A percentile compares a stretch with the other conserved stretches of the same genome.
These are phyloP conservation scores for Discostella pseudostelligera DNA, from an alignment of 108 stramenopile genomes.

Conservation along the genomic window DNA sequence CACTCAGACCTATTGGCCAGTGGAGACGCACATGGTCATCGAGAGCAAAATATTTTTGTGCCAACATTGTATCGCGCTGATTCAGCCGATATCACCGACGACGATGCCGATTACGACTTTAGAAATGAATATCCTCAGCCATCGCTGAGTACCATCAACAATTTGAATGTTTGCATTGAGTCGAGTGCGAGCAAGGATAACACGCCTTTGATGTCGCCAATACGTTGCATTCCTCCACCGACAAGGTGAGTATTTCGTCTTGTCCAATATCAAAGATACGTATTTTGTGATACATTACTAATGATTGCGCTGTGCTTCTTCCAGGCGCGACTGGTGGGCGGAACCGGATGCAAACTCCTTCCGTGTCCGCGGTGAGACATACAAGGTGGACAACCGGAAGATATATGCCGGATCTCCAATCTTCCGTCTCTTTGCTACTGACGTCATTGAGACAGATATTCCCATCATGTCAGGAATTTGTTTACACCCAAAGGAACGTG, in stretches of 20 bases:
- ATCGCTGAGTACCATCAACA: neutral
- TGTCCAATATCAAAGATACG: neutral
- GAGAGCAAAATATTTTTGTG: constrained; percentile 7
- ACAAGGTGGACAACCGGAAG: constrained; percentile 71
- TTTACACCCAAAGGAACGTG: constrained; percentile 78
- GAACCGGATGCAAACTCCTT: constrained; percentile 89
- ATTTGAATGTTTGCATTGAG: constrained; percentile 7
- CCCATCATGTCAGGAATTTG: constrained; percentile 77
- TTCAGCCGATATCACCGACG: constrained; percentile 20
- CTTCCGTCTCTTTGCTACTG: constrained; percentile 84
- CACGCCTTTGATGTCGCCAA: constrained; percentile 6
- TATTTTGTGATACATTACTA: too few species aligned
- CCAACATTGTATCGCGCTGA: constrained; percentile 16
- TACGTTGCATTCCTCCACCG: constrained; percentile 26
- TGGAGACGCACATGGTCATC: neutral
- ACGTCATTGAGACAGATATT: constrained; percentile 70
- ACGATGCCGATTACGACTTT: constrained; percentile 13
- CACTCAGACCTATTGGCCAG: neutral
- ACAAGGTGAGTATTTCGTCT: constrained; percentile 17
- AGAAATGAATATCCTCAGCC: neutral
- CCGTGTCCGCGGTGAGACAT: constrained; percentile 83
- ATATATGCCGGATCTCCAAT: constrained; percentile 76
- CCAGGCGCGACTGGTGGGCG: constrained; percentile 67
- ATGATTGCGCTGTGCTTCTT: too few species aligned
- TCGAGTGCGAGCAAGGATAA: neutral